Evolutionary conservation across 768 basidiomycete genomes (phyloP).

Genomic region (Pisolithus orientalis): DNA sequence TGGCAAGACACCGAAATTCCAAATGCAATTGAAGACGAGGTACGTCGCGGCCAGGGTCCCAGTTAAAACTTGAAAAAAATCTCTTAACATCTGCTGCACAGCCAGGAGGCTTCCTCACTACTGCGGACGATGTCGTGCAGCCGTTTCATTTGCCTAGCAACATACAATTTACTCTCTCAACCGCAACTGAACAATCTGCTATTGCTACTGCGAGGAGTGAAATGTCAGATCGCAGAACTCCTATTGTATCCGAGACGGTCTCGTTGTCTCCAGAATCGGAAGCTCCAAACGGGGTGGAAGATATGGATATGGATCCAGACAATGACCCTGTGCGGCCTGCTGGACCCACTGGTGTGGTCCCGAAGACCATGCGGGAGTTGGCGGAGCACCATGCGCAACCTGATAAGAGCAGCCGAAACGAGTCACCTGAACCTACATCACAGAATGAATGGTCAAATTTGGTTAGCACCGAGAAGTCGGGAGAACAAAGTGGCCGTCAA

Average conservation of each 20-base stretch:
- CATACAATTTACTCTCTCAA: slow-evolving; percentile 20
- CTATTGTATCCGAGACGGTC: background rate
- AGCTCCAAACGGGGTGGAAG: slow-evolving; percentile 7
- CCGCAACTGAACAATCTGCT: slow-evolving; percentile 28
- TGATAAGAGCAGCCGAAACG: slow-evolving; percentile 20
- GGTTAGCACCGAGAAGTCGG: slow-evolving; percentile 2
- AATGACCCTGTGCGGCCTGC: background rate
- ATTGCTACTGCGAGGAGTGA: slow-evolving; percentile 20
- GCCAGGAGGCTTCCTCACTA: slow-evolving; percentile 58
- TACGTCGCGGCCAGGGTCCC: slow-evolving; percentile 10
- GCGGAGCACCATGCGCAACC: slow-evolving; percentile 33
- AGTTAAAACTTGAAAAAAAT: background rate
- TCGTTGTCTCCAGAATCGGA: slow-evolving; percentile 8
- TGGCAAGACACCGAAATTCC: slow-evolving; percentile 11
- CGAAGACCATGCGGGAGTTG: slow-evolving; percentile 63
- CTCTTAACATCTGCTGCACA: slow-evolving; percentile 20
- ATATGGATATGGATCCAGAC: background rate
- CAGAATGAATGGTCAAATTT: background rate
- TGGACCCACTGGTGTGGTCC: slow-evolving; percentile 15
- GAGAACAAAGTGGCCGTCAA: background rate
- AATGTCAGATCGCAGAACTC: slow-evolving; percentile 2
- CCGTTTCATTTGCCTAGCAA: slow-evolving; percentile 66
- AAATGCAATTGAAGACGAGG: slow-evolving; percentile 16
- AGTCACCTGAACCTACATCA: background rate
- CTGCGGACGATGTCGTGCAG: slow-evolving; percentile 67